Conservation (phyloP, 2,329 filamentous ascomycete species). For the Cercospora sp. region DNA sequence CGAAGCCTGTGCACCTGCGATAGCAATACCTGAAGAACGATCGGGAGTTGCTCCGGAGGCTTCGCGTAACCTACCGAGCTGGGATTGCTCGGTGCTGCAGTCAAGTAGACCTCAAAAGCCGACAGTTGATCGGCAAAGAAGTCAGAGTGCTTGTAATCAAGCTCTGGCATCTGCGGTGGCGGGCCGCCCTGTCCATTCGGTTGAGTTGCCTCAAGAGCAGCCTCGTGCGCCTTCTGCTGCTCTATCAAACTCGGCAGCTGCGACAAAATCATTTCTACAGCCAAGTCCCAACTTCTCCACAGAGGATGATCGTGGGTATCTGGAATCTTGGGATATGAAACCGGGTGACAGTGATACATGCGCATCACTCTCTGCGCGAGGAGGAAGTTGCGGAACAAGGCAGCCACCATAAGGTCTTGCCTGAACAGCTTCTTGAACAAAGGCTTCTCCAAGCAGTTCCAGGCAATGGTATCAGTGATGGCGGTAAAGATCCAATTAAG, state of each 20-base stretch:
- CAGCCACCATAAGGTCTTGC: constrained; percentile 98
- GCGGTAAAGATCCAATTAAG: constrained; percentile 99
- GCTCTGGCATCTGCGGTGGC: constrained; percentile 50
- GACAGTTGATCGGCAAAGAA: constrained; percentile 98
- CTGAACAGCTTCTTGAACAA: constrained; percentile 96
- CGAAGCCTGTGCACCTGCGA: constrained; percentile 93
- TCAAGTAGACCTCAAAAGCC: constrained; percentile 91
- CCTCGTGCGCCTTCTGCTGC: constrained; percentile 64
- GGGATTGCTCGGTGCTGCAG: constrained; percentile 89
- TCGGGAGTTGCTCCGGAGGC: constrained; percentile 84
- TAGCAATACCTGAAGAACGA: constrained; percentile 90
- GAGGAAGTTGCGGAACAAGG: constrained; percentile 92
- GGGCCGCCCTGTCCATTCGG: constrained; percentile 18
- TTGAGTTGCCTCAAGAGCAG: constrained; percentile 26
- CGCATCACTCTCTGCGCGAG: constrained; percentile 94
- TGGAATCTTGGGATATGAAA: constrained; percentile 87
- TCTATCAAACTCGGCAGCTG: constrained; percentile 84
- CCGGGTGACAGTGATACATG: constrained; percentile 91
- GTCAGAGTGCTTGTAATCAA: constrained; percentile 89
- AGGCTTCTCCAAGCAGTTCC: constrained; percentile 87
- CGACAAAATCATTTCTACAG: constrained; percentile 89
- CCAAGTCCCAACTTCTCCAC: constrained; percentile 97
- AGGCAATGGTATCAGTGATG: constrained; percentile 97
- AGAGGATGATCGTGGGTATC: constrained; percentile 92
- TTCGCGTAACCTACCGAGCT: constrained; percentile 69